Evolutionary conservation across 2,329 filamentous ascomycete species (phyloP).

Genomic region (Cadophora gregata): DNA sequence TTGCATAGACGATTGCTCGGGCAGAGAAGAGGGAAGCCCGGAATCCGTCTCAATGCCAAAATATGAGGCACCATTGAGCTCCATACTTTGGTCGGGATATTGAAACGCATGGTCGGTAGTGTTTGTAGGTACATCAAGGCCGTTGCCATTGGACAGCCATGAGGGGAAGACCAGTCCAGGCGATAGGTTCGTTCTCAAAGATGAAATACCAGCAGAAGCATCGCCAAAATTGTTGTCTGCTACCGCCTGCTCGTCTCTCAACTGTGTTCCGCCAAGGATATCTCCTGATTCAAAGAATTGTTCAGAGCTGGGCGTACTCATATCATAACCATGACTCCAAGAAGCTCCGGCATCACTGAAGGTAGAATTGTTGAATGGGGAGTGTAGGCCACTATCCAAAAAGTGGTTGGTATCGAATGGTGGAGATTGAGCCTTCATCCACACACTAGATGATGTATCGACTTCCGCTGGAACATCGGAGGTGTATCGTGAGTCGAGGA

Average conservation of each 20-base stretch:
- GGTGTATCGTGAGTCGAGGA: slow-evolving; percentile 15
- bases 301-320: not conserved
- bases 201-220: not conserved
- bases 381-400: not conserved
- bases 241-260: not conserved
- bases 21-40: not conserved
- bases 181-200: not conserved
- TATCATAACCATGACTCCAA: not conserved
- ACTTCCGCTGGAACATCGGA: not conserved
- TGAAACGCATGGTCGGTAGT: slow-evolving; percentile 5
- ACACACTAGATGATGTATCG: not conserved
- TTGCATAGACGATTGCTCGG: not conserved
- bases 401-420: not conserved
- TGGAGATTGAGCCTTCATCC: not conserved
- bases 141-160: not conserved
- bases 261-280: not conserved
- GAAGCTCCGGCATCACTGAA: not conserved
- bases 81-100: slow-evolving; percentile 15
- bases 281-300: not conserved
- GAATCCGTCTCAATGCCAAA: slow-evolving; percentile 21
- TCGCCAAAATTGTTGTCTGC: not conserved
- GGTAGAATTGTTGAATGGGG: not conserved
- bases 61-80: slow-evolving; percentile 21
- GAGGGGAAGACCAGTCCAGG: not conserved
- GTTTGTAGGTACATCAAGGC: not conserved